These are phyloP conservation scores for Creolimax fragrantissima DNA, from an alignment of 78 protist species.

Conservation along the genomic window DNA sequence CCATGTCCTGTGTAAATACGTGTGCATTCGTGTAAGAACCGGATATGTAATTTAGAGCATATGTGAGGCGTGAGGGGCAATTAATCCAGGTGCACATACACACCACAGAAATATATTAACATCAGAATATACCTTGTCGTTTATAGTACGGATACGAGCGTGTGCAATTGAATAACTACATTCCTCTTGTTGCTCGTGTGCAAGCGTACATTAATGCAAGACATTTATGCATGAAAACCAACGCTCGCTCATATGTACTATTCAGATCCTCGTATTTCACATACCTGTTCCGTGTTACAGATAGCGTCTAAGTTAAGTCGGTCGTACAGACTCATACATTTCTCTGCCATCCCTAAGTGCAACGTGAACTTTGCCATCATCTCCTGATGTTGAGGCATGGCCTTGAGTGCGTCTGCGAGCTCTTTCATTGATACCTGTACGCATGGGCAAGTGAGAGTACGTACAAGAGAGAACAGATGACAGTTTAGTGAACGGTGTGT, in stretches of 20 bases:
- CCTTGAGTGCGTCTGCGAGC: conserved; percentile 48
- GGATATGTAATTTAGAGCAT: not conserved
- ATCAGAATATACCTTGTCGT: too few species aligned
- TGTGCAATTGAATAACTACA: too few species aligned
- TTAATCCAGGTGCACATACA: too few species aligned
- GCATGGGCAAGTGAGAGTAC: not conserved
- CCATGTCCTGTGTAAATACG: conserved; percentile 63
- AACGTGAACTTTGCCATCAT: conserved; percentile 38
- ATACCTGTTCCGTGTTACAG: not conserved
- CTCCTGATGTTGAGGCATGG: conserved; percentile 73
- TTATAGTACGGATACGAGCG: too few species aligned
- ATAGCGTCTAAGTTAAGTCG: conserved; percentile 33
- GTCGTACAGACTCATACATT: conserved; percentile 46
- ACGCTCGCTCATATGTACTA: too few species aligned
- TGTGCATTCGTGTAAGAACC: not conserved
- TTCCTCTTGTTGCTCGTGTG: too few species aligned
- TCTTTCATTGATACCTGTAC: conserved; percentile 18
- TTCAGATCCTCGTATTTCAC: too few species aligned
- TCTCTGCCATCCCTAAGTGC: conserved; percentile 53
- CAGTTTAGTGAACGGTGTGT: not conserved
- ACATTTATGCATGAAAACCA: too few species aligned
- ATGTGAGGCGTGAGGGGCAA: too few species aligned
- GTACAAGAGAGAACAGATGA: not conserved
- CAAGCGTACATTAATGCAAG: too few species aligned
- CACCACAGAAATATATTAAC: too few species aligned